Percentiles rank a stretch among this genome's conserved stretches.
Conservation (phyloP, 768 basidiomycete species). For the Boletales sp. region DNA sequence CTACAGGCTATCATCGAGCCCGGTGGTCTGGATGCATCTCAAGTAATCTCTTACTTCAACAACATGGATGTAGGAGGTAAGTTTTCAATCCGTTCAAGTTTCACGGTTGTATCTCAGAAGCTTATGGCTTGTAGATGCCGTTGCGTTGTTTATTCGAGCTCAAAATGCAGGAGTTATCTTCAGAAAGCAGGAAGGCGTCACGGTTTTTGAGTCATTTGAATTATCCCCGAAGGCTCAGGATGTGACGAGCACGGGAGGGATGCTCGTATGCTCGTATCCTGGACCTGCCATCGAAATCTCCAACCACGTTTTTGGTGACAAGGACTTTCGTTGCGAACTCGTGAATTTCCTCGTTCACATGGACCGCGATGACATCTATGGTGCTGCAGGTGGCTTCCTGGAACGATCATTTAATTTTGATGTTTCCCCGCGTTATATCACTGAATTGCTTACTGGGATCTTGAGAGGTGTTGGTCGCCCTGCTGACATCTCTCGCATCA, state of each 20-base stretch:
- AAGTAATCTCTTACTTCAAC: constrained; percentile 5
- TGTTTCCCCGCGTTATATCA: constrained; percentile 41
- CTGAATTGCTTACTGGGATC: constrained; percentile 43
- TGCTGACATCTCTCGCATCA: constrained; percentile 20
- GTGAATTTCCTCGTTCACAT: constrained; percentile 35
- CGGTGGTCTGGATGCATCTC: background rate
- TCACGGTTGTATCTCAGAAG: background rate
- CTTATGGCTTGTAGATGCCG: constrained; percentile 28
- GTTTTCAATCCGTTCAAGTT: background rate
- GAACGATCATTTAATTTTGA: constrained; percentile 20
- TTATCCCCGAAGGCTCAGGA: constrained; percentile 32
- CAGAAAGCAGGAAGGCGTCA: constrained; percentile 16
- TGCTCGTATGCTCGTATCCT: constrained; percentile 43
- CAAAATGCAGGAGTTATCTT: constrained; percentile 49
- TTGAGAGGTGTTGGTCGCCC: constrained; percentile 32
- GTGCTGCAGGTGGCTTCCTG: constrained; percentile 2
- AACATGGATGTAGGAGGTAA: constrained; percentile 23
- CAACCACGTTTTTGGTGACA: constrained; percentile 23
- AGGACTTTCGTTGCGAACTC: constrained; percentile 33
- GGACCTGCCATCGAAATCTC: constrained; percentile 39
- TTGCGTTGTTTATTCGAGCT: constrained; percentile 35
- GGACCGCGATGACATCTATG: constrained; percentile 25
- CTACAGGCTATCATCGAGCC: constrained; percentile 11
- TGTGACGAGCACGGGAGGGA: constrained; percentile 38
- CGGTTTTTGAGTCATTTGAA: constrained; percentile 34